Conservation (phyloP, 495 filamentous ascomycete species). For the Penicillium paxilli region DNA sequence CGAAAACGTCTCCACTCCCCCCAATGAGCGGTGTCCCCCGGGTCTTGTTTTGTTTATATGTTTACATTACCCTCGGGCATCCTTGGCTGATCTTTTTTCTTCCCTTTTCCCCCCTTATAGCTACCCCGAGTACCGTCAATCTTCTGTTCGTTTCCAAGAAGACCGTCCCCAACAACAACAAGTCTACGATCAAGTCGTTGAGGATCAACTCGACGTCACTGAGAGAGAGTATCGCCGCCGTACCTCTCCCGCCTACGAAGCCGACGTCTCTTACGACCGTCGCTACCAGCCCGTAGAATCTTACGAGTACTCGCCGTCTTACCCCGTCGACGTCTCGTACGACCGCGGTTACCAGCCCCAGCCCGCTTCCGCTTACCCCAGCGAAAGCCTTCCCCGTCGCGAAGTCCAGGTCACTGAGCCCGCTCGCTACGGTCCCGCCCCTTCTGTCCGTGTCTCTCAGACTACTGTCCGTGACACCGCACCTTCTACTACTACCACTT, state of each 20-base stretch:
- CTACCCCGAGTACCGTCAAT: conserved; percentile 55
- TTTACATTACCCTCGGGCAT: conserved; percentile 18
- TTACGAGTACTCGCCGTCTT: conserved; percentile 28
- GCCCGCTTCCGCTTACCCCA: conserved; percentile 30
- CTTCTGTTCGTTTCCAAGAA: conserved; percentile 56
- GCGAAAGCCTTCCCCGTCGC: conserved; percentile 29
- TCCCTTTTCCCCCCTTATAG: conserved; percentile 28
- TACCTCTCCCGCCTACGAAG: conserved; percentile 67
- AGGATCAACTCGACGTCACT: conserved; percentile 72
- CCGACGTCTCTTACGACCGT: conserved; percentile 59
- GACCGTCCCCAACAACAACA: conserved; percentile 41
- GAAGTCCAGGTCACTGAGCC: conserved; percentile 54
- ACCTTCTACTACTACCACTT: too few relatives aligned
- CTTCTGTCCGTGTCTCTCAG: conserved; percentile 38
- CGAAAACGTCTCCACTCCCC: conserved; percentile 26
- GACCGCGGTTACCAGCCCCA: conserved; percentile 26
- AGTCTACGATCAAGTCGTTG: conserved; percentile 52
- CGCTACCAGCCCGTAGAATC: conserved; percentile 38
- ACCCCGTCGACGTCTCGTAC: conserved; percentile 31
- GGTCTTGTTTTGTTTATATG: conserved; percentile 33
- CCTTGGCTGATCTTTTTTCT: conserved; percentile 25
- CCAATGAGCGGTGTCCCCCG: conserved; percentile 33
- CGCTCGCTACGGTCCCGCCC: conserved; percentile 40
- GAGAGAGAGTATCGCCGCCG: conserved; percentile 85
- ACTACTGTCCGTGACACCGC: conserved; percentile 35